Base-by-base conservation (phyloP, 306 rosid species). In the Hippophae rhamnoides region DNA sequence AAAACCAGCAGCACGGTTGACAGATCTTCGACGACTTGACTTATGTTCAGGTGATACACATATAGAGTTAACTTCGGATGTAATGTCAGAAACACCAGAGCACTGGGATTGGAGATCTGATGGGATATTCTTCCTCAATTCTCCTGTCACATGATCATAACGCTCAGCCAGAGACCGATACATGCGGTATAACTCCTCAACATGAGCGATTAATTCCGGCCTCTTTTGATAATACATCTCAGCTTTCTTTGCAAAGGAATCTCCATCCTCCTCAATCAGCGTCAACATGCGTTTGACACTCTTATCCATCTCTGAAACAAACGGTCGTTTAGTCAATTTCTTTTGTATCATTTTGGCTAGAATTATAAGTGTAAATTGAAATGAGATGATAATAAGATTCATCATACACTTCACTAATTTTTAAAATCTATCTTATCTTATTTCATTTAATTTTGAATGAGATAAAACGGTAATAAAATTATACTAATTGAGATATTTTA, bases 141-240 rank as follows among this genome's bases (percentile, higher is more conserved):
- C 99, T 59, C 80, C 88, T 0, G 97, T 93, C 62, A 93, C 82
- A 48, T 84, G 80, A 80, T 93, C 99, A 25, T 93, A 93, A 5
- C 99, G 93, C 73, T 93, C 99, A 5, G 99, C 99, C 13, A 93
- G 72, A 57, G 90, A 77, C 52, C 97, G 84, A 78, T 86, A 88
- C 79, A 76, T 69, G 26, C 97, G 93, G 78, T 86, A 84, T 62
- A 86, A 86, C 55, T 93, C 93, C 76, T 88, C 97, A 41, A 93
- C 97, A 71, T 82, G 86, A 73, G 94, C 65, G 63, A 88, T 64
- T 78, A 93, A 82, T 55, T 86, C 94, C 11, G 99, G 99, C 59
- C 99, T 78, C 79, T 82, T 92, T 72, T 88, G 87, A 71, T 92
- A 88, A 81, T 92, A 92, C 99, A 92, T 92, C 68, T 93, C 97